Percentiles rank a stretch among this genome's conserved stretches.
These are phyloP conservation scores for Pyrenula aspistea DNA, from an alignment of 495 filamentous ascomycete genomes.

Conservation along the genomic window DNA sequence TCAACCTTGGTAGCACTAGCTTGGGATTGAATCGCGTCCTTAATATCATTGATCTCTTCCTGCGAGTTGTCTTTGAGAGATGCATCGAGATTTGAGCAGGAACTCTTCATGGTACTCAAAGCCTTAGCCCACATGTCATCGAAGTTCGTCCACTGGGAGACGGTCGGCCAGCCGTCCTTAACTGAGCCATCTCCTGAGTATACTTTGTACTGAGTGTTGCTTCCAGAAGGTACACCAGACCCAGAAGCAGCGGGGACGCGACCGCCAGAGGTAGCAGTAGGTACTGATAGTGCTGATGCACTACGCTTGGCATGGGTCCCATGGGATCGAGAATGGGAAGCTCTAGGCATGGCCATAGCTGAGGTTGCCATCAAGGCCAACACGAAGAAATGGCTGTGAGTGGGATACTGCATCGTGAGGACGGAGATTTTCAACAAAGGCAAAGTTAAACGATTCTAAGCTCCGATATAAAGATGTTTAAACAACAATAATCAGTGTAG, in stretches of 20 bases:
- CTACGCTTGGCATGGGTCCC: no score
- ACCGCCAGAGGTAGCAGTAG: not conserved
- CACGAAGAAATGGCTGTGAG: no score
- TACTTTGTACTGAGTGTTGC: not conserved
- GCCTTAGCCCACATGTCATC: not conserved
- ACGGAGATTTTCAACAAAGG: no score
- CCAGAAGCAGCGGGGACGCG: no score
- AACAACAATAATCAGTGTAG: no score
- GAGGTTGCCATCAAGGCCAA: no score
- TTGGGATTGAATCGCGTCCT: slow-evolving; percentile 24
- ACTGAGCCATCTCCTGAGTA: not conserved
- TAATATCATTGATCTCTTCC: slow-evolving; percentile 26
- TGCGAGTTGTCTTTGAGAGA: slow-evolving; percentile 20
- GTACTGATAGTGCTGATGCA: no score
- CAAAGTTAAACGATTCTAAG: no score
- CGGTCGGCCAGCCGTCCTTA: not conserved
- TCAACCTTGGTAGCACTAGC: slow-evolving; percentile 28
- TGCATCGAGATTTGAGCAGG: not conserved
- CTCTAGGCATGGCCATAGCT: no score
- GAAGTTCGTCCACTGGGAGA: not conserved
- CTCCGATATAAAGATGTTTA: no score
- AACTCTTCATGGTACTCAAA: not conserved
- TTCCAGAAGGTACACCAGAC: not conserved
- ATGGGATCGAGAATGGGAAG: no score
- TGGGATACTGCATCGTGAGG: no score